A percentile compares a stretch with the other conserved stretches of the same genome.
These are phyloP conservation scores for Aspergillus costaricaensis DNA, from an alignment of 2,329 filamentous ascomycete species.

Conservation along the genomic window DNA sequence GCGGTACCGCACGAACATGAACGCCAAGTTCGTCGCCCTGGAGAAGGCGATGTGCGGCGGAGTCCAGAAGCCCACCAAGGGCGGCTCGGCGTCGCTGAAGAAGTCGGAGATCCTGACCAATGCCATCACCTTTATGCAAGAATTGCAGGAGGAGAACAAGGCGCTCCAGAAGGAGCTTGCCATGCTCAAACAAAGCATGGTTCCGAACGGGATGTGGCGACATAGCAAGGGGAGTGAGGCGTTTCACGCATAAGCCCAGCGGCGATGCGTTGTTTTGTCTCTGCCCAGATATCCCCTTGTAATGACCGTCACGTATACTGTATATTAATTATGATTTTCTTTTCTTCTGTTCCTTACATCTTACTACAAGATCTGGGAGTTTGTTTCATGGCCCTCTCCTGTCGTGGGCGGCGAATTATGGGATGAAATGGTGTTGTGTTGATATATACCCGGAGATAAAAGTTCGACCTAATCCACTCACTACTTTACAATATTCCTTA, in stretches of 20 bases:
- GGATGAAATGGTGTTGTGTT: constrained; percentile 1
- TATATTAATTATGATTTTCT: constrained; percentile 10
- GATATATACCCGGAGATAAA: constrained; percentile 12
- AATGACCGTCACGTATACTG: constrained; percentile 12
- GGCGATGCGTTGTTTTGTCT: no score
- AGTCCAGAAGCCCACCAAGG: constrained; percentile 27
- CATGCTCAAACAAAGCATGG: constrained; percentile 31
- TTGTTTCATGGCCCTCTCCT: constrained; percentile 2
- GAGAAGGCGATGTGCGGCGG: constrained; percentile 39
- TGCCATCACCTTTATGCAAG: constrained; percentile 39
- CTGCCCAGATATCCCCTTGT: neutral
- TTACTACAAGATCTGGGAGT: neutral
- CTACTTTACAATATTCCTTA: neutral
- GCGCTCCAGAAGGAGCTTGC: constrained; percentile 36
- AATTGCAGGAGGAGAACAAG: constrained; percentile 38
- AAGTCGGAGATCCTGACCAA: constrained; percentile 43
- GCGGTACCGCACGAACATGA: constrained; percentile 47
- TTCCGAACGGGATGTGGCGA: constrained; percentile 29
- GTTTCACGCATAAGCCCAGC: constrained; percentile 3
- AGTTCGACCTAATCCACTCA: constrained; percentile 9
- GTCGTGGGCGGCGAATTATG: constrained; percentile 8
- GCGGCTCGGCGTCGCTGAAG: constrained; percentile 37
- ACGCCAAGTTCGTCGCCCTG: constrained; percentile 44
- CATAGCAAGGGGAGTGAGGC: constrained; percentile 16
- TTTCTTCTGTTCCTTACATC: neutral